A percentile compares a stretch with the other conserved stretches of the same genome.
phyloP scores from a whole-genome alignment of 805 yeast genomes.

The Candida sakaeoensis region DNA sequence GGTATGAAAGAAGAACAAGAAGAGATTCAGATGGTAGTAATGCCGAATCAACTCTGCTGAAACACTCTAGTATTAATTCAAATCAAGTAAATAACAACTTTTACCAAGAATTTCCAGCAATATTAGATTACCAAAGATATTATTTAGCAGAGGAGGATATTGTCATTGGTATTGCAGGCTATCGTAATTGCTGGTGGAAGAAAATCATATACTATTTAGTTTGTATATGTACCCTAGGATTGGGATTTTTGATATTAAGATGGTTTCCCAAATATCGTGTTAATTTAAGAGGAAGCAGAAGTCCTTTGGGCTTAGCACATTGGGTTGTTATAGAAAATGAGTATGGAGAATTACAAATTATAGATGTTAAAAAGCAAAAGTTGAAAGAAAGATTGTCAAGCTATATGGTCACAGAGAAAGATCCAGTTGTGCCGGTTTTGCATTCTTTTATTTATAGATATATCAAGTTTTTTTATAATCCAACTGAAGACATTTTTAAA shows the following conservation, averaged over 20 bases:
- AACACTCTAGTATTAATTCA: constrained; percentile 15
- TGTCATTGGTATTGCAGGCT: constrained; percentile 93
- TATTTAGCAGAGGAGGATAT: constrained; percentile 95
- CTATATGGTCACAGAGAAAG: constrained; percentile 48
- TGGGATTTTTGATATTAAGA: constrained; percentile 66
- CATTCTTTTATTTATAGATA: constrained; percentile 79
- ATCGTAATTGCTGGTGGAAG: constrained; percentile 49
- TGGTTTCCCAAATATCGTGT: constrained; percentile 85
- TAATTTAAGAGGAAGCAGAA: constrained; percentile 56
- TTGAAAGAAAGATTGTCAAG: constrained; percentile 72
- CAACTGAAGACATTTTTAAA: constrained; percentile 79
- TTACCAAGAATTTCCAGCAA: constrained; percentile 28
- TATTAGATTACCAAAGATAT: constrained; percentile 64
- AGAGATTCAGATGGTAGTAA: constrained; percentile 17
- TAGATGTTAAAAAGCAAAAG: constrained; percentile 52
- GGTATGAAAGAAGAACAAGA: constrained; percentile 23
- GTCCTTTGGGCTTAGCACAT: constrained; percentile 77
- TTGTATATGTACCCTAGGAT: constrained; percentile 62
- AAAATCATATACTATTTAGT: constrained; percentile 46
- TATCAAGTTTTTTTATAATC: constrained; percentile 77
- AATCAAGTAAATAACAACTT: constrained; percentile 19
- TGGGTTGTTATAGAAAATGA: constrained; percentile 95
- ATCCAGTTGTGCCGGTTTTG: constrained; percentile 67
- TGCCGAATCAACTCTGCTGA: constrained; percentile 12
- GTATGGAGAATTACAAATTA: constrained; percentile 74